Conservation (phyloP, 345 rosid genomes). For the Hypericum androsaemum region DNA sequence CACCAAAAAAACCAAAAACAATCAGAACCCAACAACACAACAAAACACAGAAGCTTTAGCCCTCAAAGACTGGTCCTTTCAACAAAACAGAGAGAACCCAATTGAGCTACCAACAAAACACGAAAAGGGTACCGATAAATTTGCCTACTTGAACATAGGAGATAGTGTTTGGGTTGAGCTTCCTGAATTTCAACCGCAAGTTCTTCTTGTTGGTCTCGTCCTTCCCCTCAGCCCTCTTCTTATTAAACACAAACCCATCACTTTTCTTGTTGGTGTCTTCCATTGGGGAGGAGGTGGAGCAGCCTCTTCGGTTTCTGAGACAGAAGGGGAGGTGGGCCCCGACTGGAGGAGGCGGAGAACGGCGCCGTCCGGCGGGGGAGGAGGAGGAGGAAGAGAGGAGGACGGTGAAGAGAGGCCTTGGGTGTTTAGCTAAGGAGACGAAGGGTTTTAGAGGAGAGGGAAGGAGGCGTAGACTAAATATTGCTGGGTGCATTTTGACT, state of each 20-base stretch:
- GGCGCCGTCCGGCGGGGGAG: conserved; percentile 27
- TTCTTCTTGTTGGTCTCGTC: conserved; percentile 56
- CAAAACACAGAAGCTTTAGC: too few relatives aligned
- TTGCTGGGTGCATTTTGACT: conserved; percentile 27
- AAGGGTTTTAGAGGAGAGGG: conserved; percentile 28
- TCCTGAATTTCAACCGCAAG: conserved; percentile 58
- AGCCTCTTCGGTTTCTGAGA: conserved; percentile 29
- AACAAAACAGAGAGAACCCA: conserved; percentile 1
- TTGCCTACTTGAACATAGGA: conserved; percentile 69
- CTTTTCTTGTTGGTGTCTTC: conserved; percentile 25
- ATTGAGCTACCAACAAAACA: background rate
- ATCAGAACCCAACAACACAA: too few relatives aligned
- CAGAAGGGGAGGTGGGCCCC: conserved; percentile 24
- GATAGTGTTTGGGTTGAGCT: conserved; percentile 75
- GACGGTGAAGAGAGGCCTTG: conserved; percentile 24
- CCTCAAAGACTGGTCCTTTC: too few relatives aligned
- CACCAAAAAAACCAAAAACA: too few relatives aligned
- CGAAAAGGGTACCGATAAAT: conserved; percentile 6
- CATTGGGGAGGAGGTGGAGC: conserved; percentile 29
- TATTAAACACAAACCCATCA: conserved; percentile 50
- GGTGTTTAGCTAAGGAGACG: background rate
- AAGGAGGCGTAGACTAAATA: conserved; percentile 35
- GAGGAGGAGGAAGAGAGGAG: conserved; percentile 26
- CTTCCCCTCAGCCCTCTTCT: conserved; percentile 70
- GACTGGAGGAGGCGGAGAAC: conserved; percentile 5